Conservation (phyloP, 345 rosid species). For the Corchorus capsularis region DNA sequence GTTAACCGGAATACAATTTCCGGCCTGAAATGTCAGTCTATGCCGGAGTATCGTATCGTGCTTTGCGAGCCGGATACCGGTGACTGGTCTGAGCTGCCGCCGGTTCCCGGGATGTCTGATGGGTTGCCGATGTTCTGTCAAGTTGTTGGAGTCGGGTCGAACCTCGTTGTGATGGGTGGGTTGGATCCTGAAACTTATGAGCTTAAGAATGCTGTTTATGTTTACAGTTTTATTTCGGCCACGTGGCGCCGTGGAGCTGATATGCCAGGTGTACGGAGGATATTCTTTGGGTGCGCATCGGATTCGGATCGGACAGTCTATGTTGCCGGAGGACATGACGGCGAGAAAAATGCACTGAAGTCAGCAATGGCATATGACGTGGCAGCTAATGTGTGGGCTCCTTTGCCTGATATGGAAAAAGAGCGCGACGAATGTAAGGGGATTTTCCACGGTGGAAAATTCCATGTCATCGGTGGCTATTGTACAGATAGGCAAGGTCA, state of each 20-base stretch:
- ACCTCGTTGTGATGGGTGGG: slow-evolving; percentile 81
- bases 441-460: slow-evolving; percentile 55
- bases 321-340: slow-evolving; percentile 80
- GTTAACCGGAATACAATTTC: slow-evolving; percentile 17
- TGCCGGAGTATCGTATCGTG: slow-evolving; percentile 49
- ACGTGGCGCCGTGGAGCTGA: slow-evolving; percentile 65
- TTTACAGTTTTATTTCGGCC: slow-evolving; percentile 51
- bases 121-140: slow-evolving; percentile 72
- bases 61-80: slow-evolving; percentile 44
- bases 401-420: slow-evolving; percentile 64
- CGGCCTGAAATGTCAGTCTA: slow-evolving; percentile 29
- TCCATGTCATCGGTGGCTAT: slow-evolving; percentile 83
- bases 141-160: slow-evolving; percentile 55
- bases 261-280: slow-evolving; percentile 68
- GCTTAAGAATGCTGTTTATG: slow-evolving; percentile 47
- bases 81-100: slow-evolving; percentile 57
- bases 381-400: slow-evolving; percentile 52
- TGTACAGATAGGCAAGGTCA: slow-evolving; percentile 71
- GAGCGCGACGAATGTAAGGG: slow-evolving; percentile 82
- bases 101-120: slow-evolving; percentile 42
- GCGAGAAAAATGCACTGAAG: slow-evolving; percentile 62
- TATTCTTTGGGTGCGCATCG: slow-evolving; percentile 67
- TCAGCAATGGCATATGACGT: slow-evolving; percentile 67
- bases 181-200: slow-evolving; percentile 68
- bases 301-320: slow-evolving; percentile 59